Evolutionary conservation across 352 stramenopile species (phyloP).

Genomic region (Phytophthora boehmeriae): DNA sequence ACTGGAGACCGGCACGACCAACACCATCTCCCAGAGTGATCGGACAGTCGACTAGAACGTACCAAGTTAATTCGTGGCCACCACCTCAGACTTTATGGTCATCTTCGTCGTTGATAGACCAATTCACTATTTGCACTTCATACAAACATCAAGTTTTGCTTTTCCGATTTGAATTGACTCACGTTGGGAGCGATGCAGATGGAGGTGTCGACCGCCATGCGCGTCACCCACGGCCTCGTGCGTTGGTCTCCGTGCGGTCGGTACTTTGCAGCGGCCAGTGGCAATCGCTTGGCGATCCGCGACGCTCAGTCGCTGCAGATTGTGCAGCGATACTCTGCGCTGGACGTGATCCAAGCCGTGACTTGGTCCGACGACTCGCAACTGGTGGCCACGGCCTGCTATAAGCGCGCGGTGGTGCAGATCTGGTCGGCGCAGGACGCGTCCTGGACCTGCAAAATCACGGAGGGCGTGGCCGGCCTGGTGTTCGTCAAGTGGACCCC

Average conservation of each 20-base stretch:
- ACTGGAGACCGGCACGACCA: slow-evolving; percentile 12
- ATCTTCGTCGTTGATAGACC: neutral
- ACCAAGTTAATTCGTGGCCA: no score
- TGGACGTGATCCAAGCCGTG: slow-evolving; percentile 61
- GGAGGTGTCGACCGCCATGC: slow-evolving; percentile 62
- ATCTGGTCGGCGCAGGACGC: slow-evolving; percentile 71
- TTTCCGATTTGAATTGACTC: neutral
- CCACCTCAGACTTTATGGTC: no score
- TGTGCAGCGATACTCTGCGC: slow-evolving; percentile 62
- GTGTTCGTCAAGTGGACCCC: slow-evolving; percentile 58
- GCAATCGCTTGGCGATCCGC: slow-evolving; percentile 63
- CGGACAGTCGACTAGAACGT: no score
- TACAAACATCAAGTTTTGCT: no score
- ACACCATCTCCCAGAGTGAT: slow-evolving; percentile 22
- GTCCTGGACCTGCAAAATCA: slow-evolving; percentile 78
- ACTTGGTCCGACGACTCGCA: slow-evolving; percentile 72
- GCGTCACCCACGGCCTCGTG: slow-evolving; percentile 56
- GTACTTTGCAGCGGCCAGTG: slow-evolving; percentile 56
- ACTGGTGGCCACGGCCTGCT: slow-evolving; percentile 62
- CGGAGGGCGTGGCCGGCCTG: slow-evolving; percentile 71
- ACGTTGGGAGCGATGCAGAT: neutral
- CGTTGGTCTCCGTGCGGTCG: slow-evolving; percentile 72
- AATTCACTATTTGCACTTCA: no score
- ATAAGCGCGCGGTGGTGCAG: slow-evolving; percentile 75
- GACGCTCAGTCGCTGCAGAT: slow-evolving; percentile 60